Conservation (phyloP, 345 rosid species). For the sweet orange (Citrus sinensis) region DVS_A1.0 CM039163.1:49762501-49763000, state of each 20-base stretch:
- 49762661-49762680: too few relatives aligned
- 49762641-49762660: too few relatives aligned
- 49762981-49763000: constrained; percentile 56
- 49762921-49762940: constrained; percentile 42
- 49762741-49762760: neutral
- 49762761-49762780: neutral
- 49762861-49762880: neutral
- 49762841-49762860: neutral
- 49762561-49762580: too few relatives aligned
- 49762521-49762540: too few relatives aligned
- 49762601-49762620: too few relatives aligned
- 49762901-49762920: constrained; percentile 51
- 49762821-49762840: neutral
- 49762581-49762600: too few relatives aligned
- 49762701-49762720: neutral
- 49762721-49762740: neutral
- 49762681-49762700: too few relatives aligned
- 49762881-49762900: constrained; percentile 59
- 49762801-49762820: neutral
- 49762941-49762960: constrained; percentile 60
- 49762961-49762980: neutral
- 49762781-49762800: neutral
- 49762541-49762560: too few relatives aligned
- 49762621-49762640: too few relatives aligned
- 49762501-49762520: too few relatives aligned